Evolutionary conservation across 805 yeast genomes (phyloP), one percentile per base, ranked within the genome.

Genomic region (Candida pseudofarinosa): DNA sequence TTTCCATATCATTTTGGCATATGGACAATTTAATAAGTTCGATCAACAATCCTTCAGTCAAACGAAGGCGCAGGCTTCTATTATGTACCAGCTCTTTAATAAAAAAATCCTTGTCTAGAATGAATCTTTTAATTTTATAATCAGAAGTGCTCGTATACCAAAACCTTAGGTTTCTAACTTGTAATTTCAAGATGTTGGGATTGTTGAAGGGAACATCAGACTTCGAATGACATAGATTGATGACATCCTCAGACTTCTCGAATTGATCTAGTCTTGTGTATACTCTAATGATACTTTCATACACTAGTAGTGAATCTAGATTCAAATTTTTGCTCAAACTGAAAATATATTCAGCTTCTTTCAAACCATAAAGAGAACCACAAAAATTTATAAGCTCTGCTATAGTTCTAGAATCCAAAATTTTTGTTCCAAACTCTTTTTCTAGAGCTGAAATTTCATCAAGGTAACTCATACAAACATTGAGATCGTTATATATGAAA

Each of bases 241-340:
- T 53, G 26, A 61, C 39, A 8, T 46, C 48, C 37, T 69, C 69
- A 1, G 75, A 76, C 15, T 43, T 33, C 37, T 57, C 62, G 43
- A 52, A 58, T 39, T 65, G 63, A 5, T 61, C 65, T 20, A 63
- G 45, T 31, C 50, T 53, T 3, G 63, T 55, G 37, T 63, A 61
- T 5, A 67, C 65, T 7, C 48, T 34, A 26, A 64, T 59, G 39
- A 67, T 46, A 13, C 56, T 50, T 16, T 49, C 36, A 44, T 60
- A 63, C 43, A 67, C 58, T 3, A 47, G 42, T n/a, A 54, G 58
- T 41, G 59, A 58, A 15, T 53, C 46, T 8, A 57, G 39, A 18
- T 51, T 41, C 15, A 49, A 44, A 4, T 52, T 38, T 1, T 41
- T 19, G 4, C 67, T 64, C 3, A 59, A 13, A 5, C 35, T 30